phyloP scores from a whole-genome alignment of 2,329 filamentous ascomycete genomes.

The Claviceps cyperi region DNA sequence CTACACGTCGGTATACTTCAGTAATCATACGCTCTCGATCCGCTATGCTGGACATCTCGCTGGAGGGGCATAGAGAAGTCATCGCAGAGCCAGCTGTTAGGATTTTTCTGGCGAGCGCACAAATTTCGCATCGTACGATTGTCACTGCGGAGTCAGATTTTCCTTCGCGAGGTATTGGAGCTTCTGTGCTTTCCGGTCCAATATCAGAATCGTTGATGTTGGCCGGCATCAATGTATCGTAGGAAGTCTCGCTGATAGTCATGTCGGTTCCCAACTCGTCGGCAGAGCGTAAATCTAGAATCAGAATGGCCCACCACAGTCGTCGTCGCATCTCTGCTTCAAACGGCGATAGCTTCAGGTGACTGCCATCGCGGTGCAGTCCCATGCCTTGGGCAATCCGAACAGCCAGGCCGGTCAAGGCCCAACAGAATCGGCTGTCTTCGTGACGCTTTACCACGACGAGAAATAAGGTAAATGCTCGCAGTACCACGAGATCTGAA shows the following conservation, averaged over 20 bases:
- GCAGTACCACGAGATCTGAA: slow-evolving; percentile 40
- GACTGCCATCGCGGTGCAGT: slow-evolving; percentile 40
- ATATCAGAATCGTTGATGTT: slow-evolving; percentile 38
- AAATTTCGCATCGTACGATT: slow-evolving; percentile 38
- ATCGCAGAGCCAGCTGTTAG: slow-evolving; percentile 20
- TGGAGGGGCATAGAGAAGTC: slow-evolving; percentile 16
- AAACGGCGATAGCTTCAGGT: slow-evolving; percentile 38
- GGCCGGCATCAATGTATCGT: slow-evolving; percentile 32
- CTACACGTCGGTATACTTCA: slow-evolving; percentile 36
- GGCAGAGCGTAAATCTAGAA: slow-evolving; percentile 39
- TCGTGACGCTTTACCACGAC: slow-evolving; percentile 31
- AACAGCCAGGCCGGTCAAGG: slow-evolving; percentile 41
- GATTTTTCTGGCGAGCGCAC: slow-evolving; percentile 22
- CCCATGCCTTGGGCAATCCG: slow-evolving; percentile 46
- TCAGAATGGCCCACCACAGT: slow-evolving; percentile 46
- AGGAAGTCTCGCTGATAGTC: slow-evolving; percentile 25
- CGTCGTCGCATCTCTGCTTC: slow-evolving; percentile 46
- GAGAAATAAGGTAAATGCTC: slow-evolving; percentile 44
- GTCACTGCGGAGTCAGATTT: slow-evolving; percentile 37
- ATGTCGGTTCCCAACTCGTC: slow-evolving; percentile 38
- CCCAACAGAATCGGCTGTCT: slow-evolving; percentile 42
- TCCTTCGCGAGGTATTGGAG: slow-evolving; percentile 32
- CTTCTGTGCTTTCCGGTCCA: slow-evolving; percentile 29
- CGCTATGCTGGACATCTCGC: slow-evolving; percentile 16
- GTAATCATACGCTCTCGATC: slow-evolving; percentile 33